Percentiles rank a stretch among this genome's conserved stretches.
These are phyloP conservation scores for Pholiota molesta DNA, from an alignment of 768 basidiomycete genomes.

Conservation along the genomic window DNA sequence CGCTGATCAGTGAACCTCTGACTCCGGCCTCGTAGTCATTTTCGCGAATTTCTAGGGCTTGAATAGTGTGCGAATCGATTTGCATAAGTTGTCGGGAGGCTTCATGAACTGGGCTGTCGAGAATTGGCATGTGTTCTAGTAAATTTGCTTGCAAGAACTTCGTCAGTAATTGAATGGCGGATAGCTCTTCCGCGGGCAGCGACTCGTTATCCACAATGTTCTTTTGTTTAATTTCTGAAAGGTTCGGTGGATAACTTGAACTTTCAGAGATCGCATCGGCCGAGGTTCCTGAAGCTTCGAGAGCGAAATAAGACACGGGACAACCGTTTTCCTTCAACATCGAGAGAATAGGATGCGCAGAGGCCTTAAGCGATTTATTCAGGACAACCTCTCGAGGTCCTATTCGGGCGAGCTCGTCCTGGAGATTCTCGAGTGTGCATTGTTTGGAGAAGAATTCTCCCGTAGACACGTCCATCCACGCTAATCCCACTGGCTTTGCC, in stretches of 20 bases:
- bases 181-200: conserved; percentile 39
- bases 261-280: neutral
- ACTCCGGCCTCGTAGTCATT: conserved; percentile 70
- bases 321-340: conserved; percentile 56
- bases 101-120: conserved; percentile 63
- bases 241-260: neutral
- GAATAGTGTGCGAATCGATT: conserved; percentile 87
- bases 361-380: conserved; percentile 27
- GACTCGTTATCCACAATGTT: neutral
- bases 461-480: conserved; percentile 95
- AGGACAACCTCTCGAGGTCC: conserved; percentile 84
- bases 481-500: conserved; percentile 57
- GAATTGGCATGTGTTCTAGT: conserved; percentile 75
- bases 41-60: conserved; percentile 86
- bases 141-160: conserved; percentile 67
- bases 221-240: neutral
- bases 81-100: conserved; percentile 67
- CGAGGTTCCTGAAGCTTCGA: neutral
- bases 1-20: conserved; percentile 74
- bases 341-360: conserved; percentile 48
- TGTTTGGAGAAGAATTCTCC: conserved; percentile 88
- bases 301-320: conserved; percentile 52
- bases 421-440: conserved; percentile 54
- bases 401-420: conserved; percentile 84
- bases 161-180: conserved; percentile 65